Base-by-base conservation (phyloP, 2,329 filamentous ascomycete species). In the Hyphodiscus sp. region DNA sequence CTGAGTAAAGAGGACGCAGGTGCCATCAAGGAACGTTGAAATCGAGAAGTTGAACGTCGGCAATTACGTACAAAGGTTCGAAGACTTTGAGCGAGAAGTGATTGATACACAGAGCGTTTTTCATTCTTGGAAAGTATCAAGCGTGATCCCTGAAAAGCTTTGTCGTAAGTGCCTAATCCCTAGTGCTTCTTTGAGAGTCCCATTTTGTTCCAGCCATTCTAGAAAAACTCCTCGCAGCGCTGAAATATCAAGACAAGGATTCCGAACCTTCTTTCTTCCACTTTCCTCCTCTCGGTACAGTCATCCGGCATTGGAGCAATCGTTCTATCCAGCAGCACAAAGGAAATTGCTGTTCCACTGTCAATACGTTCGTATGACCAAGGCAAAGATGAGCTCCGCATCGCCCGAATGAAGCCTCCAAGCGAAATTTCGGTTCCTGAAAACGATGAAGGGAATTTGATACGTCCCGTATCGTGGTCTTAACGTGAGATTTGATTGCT, bases 401-500 rank as follows among this genome's bases (percentile, higher is more conserved):
- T 13, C 33, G 11, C 4, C 33, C 33, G 13, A 13, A 38, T 38
- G 23, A 26, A 26, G 23, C 23, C 23, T 5, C 33, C 11, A n/a
- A 38, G 33, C 2, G 33, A 38, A 29, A 47, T 23, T 6, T 47
- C 20, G 20, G 23, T 47, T 47, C 20, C 20, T 29, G 45, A 20
- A 26, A 47, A 45, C 19, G 43, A 51, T 19, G 41, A 51, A 51
- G 42, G 45, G 45, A 43, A 51, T 29, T 11, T 50, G 49, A 19
- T 51, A 44, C 38, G n/a, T 50, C 23, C 23, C 44, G 45, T 23
- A 51, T 51, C 49, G 42, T 51, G 43, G 30, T 26, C 29, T 26
- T 29, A 42, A 45, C 23, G 29, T 45, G 49, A 26, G 33, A 51
- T 51, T 26, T 9, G 19, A 13, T 41, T 41, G 15, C 20, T 45